Conservation (phyloP, 129 eudicot species). For the Helichrysum umbraculigerum region DNA sequence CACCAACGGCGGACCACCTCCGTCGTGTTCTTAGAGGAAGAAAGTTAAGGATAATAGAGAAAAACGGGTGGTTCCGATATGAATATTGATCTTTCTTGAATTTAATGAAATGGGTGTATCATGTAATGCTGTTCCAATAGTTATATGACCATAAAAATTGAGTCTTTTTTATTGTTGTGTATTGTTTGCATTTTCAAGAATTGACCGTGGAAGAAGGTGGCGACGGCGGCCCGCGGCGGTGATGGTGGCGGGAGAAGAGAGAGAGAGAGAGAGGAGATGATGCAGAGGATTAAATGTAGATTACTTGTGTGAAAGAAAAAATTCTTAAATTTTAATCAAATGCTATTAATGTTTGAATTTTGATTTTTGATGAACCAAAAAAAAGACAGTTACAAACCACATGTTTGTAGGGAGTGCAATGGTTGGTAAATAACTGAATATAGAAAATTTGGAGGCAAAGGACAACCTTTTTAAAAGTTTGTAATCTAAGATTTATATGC, state of each 20-base stretch:
- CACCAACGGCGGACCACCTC: constrained; percentile 42
- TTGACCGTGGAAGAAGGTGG: constrained; percentile 27
- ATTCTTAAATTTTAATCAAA: not conserved
- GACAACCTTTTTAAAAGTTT: not conserved
- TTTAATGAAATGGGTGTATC: constrained; percentile 11
- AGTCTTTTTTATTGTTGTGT: not conserved
- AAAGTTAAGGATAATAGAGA: constrained; percentile 13
- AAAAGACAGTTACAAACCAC: constrained; percentile 27
- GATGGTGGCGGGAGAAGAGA: constrained; percentile 35
- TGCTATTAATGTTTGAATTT: constrained; percentile 2
- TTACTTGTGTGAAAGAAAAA: not conserved
- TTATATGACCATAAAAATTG: not conserved
- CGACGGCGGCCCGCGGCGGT: constrained; percentile 41
- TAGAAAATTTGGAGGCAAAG: not conserved
- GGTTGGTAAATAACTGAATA: constrained; percentile 27
- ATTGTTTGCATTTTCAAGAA: not conserved
- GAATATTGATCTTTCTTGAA: constrained; percentile 19
- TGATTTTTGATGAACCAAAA: constrained; percentile 21
- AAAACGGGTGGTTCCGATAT: constrained; percentile 14
- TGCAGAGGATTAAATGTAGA: constrained; percentile 25
- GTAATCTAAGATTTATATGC: no score
- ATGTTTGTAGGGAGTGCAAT: constrained; percentile 29
- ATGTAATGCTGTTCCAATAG: not conserved
- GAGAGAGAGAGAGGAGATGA: constrained; percentile 25
- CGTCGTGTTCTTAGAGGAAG: constrained; percentile 17